Evolutionary conservation across 176 grass and related monocot species (phyloP).

Genomic region (Zea luxurians): DNA sequence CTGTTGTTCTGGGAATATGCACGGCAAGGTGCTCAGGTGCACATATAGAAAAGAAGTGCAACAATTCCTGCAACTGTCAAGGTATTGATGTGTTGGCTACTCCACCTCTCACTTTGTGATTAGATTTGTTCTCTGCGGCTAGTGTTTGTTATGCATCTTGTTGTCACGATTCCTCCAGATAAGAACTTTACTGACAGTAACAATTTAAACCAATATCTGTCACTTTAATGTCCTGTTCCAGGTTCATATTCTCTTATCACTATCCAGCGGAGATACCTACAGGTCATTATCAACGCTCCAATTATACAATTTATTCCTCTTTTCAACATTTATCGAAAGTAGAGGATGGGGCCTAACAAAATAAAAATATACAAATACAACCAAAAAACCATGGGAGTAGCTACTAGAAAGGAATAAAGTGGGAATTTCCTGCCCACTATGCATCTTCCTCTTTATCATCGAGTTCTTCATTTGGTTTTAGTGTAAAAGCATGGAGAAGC

Average conservation of each 20-base stretch:
- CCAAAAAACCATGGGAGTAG: slow-evolving; percentile 38
- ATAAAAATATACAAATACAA: slow-evolving; percentile 40
- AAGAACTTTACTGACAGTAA: slow-evolving; percentile 49
- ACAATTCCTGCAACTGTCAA: slow-evolving; percentile 42
- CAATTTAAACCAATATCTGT: slow-evolving; percentile 51
- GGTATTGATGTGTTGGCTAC: slow-evolving; percentile 39
- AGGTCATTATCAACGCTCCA: slow-evolving; percentile 46
- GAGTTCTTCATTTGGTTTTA: slow-evolving; percentile 40
- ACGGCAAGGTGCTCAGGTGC: slow-evolving; percentile 34
- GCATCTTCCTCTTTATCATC: slow-evolving; percentile 48
- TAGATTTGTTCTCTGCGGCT: slow-evolving; percentile 46
- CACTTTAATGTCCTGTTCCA: slow-evolving; percentile 56
- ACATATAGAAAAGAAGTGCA: slow-evolving; percentile 36
- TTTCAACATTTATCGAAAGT: slow-evolving; percentile 50
- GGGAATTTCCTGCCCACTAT: slow-evolving; percentile 57
- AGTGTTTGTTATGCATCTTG: slow-evolving; percentile 46
- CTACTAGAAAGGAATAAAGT: slow-evolving; percentile 68
- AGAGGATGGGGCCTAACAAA: slow-evolving; percentile 43
- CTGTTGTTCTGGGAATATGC: slow-evolving; percentile 22
- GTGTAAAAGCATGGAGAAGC: slow-evolving; percentile 48
- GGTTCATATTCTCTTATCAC: slow-evolving; percentile 63
- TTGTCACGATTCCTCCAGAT: slow-evolving; percentile 57
- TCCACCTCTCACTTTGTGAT: slow-evolving; percentile 34
- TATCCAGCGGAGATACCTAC: slow-evolving; percentile 44
- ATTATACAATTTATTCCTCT: slow-evolving; percentile 52